Evolutionary conservation across 371 early-diverging fungal species (phyloP), one percentile per base, ranked within the genome.

Genomic region (Mortierella sp.): DNA sequence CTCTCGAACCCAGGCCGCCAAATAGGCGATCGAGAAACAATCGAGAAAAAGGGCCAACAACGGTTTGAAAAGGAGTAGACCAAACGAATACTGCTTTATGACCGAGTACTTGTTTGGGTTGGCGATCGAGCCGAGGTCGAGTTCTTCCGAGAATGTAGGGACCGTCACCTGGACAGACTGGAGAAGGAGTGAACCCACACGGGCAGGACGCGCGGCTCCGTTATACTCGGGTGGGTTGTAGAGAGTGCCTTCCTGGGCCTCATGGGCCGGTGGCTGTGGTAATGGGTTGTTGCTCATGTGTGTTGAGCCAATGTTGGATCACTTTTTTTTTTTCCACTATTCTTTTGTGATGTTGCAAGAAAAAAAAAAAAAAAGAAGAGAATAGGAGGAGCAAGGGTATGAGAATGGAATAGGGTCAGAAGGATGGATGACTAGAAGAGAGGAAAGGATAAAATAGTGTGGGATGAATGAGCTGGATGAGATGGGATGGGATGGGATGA

Each of bases 81-180:
- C 77, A 48, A 76, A 76, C 43, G 72, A 62, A 52, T 76, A 76
- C 21, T 64, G 77, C 26, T 76, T 76, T 61, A 76, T 46, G 46
- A 53, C 43, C 9, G 71, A 67, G 50, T 76, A 26, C 30, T 72
- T 71, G n/a, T 67, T 64, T 0, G 77, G 77, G 57, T 71, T 71
- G 19, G 77, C 72, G 25, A 76, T 57, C 7, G 77, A 60, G n/a
- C 62, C 68, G 15, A 76, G 58, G 68, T 76, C 77, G 46, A 76
- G 68, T 6, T 76, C 77, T 23, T 66, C 55, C 50, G 68, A 29
- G 62, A 76, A 76, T 26, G 68, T 72, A 14, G 77, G 68, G 19
- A 68, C 68, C 7, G 77, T 76, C 25, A 72, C 62, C 19, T 51
- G 9, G 29, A 57, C 57, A 18, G 77, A 64, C 29, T 65, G 65